Conservation (phyloP, 2,329 filamentous ascomycete genomes). For the Claviceps pazoutovae region DNA sequence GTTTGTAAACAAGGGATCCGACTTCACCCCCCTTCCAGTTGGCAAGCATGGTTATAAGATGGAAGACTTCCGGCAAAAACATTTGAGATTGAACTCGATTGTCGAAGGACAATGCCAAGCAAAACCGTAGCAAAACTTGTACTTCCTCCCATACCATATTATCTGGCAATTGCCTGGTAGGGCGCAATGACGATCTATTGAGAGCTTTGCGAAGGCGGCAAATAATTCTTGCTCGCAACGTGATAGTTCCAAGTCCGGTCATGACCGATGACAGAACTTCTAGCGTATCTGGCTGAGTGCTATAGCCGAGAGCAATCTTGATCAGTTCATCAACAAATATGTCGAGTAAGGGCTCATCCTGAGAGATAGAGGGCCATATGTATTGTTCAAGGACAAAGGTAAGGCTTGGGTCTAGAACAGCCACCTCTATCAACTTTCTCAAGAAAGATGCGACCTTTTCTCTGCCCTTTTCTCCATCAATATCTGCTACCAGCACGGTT, state of each 20-base stretch:
- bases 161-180: slow-evolving; percentile 51
- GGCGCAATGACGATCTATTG: slow-evolving; percentile 51
- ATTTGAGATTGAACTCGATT: slow-evolving; percentile 53
- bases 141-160: slow-evolving; percentile 59
- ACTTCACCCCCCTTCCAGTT: slow-evolving; percentile 48
- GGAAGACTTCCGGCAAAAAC: slow-evolving; percentile 55
- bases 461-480: slow-evolving; percentile 50
- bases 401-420: slow-evolving; percentile 45
- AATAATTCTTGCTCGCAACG: slow-evolving; percentile 50
- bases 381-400: slow-evolving; percentile 48
- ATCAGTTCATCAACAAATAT: slow-evolving; percentile 54
- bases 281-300: slow-evolving; percentile 42
- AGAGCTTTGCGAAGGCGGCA: slow-evolving; percentile 52
- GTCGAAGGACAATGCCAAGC: slow-evolving; percentile 52
- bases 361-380: slow-evolving; percentile 50
- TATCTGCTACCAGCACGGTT: slow-evolving; percentile 42
- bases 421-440: slow-evolving; percentile 52
- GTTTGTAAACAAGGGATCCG: slow-evolving; percentile 44
- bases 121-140: slow-evolving; percentile 52
- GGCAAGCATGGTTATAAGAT: slow-evolving; percentile 56
- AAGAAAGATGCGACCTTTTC: slow-evolving; percentile 52
- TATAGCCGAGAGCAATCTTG: slow-evolving; percentile 45
- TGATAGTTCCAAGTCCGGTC: slow-evolving; percentile 49
- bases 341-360: slow-evolving; percentile 51
- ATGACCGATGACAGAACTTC: slow-evolving; percentile 50